Conservation (phyloP, 371 early-diverging fungal genomes). For the Lichtheimia corymbifera region DNA sequence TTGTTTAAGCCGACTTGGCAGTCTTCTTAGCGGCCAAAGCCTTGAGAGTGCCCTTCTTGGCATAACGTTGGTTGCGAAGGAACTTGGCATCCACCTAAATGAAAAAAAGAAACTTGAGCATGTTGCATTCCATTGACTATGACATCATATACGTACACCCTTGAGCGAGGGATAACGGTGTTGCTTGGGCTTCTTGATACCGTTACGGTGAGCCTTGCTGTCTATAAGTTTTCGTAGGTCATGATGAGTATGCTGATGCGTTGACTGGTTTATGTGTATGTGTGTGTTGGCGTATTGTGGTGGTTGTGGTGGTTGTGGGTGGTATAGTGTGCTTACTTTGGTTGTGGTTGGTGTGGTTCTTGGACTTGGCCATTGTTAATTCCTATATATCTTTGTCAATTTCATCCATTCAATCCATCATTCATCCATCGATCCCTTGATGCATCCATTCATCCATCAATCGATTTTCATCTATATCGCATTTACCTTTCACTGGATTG, state of each 20-base stretch:
- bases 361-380: slow-evolving; percentile 88
- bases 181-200: slow-evolving; percentile 94
- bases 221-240: slow-evolving; percentile 40
- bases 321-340: slow-evolving; percentile 39
- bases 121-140: background rate
- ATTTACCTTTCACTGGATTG: too few species aligned
- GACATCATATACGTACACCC: slow-evolving; percentile 68
- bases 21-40: slow-evolving; percentile 47
- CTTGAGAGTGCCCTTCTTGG: slow-evolving; percentile 75
- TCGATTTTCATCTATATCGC: background rate
- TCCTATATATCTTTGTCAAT: slow-evolving; percentile 5
- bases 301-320: slow-evolving; percentile 68
- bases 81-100: slow-evolving; percentile 92
- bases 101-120: slow-evolving; percentile 2
- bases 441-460: slow-evolving; percentile 5
- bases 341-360: slow-evolving; percentile 99
- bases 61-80: slow-evolving; percentile 97
- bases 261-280: too few species aligned
- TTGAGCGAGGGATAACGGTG: slow-evolving; percentile 88
- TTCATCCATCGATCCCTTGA: slow-evolving; percentile 5
- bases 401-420: slow-evolving; percentile 12
- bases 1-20: slow-evolving; percentile 14
- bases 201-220: slow-evolving; percentile 98
- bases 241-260: too few species aligned
- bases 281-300: background rate